phyloP scores from a whole-genome alignment of 2,329 filamentous ascomycete genomes.

The Pezizomycotina sp. region DNA sequence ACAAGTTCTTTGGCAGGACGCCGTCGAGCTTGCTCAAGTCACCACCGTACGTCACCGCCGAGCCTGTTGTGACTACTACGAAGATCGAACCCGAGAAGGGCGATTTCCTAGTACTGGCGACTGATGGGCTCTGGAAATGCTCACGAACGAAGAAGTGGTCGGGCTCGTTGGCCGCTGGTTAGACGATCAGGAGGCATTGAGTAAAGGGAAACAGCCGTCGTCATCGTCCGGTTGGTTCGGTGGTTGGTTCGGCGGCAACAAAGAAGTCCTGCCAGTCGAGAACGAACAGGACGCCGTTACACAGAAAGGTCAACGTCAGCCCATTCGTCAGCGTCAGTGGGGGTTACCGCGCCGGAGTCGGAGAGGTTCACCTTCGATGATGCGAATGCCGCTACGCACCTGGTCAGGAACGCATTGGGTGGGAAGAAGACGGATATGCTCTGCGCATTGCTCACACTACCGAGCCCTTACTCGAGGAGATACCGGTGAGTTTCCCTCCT shows the following conservation, averaged over 20 bases:
- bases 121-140: slow-evolving; percentile 96
- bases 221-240: slow-evolving; percentile 43
- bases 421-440: slow-evolving; percentile 89
- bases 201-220: slow-evolving; percentile 26
- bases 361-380: slow-evolving; percentile 87
- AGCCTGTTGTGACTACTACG: slow-evolving; percentile 85
- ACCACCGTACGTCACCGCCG: slow-evolving; percentile 91
- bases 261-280: slow-evolving; percentile 56
- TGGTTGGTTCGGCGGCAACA: slow-evolving; percentile 45
- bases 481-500: slow-evolving; percentile 52
- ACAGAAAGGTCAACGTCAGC: slow-evolving; percentile 55
- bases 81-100: slow-evolving; percentile 76
- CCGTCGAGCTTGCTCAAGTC: slow-evolving; percentile 66
- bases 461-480: slow-evolving; percentile 74
- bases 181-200: slow-evolving; percentile 57
- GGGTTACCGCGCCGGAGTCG: slow-evolving; percentile 57
- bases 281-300: slow-evolving; percentile 30
- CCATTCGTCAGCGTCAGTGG: slow-evolving; percentile 83
- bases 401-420: slow-evolving; percentile 85
- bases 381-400: slow-evolving; percentile 87
- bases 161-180: slow-evolving; percentile 95
- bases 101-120: slow-evolving; percentile 91
- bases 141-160: slow-evolving; percentile 95
- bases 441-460: slow-evolving; percentile 76
- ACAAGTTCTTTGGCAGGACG: slow-evolving; percentile 71